Evolutionary conservation across 2,329 filamentous ascomycete species (phyloP), one percentile per base, ranked within the genome.

Genomic region (Sporothrix euskadiensis): DNA sequence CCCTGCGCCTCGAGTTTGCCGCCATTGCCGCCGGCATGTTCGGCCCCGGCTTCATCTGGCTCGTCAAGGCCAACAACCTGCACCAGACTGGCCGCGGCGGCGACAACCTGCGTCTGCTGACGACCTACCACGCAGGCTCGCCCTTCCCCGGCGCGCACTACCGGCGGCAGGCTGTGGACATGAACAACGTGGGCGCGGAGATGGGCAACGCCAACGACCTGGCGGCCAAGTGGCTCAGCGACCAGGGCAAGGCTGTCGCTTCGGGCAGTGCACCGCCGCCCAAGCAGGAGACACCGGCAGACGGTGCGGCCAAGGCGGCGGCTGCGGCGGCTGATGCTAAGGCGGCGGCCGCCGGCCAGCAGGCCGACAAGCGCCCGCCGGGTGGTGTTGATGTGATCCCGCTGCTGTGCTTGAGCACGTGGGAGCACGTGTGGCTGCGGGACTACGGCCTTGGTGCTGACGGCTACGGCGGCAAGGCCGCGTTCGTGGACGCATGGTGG

Each of bases 31-130:
- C 89, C 77, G 88, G 90, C 84, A 98, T 98, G 94, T 98, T 99
- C 84, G 96, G 95, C 72, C 94, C 95, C 0, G 96, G 96, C 76
- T 98, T 97, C 83, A 92, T 98, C 80, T 99, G 96, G 96, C 90
- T 99, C 75, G 92, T 98, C 79, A 89, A 89, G 78, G 74, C 75
- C 52, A 73, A 74, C 59, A 75, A 75, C 54, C 71, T 76, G 52
- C 66, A 75, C 49, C 66, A 74, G 72, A 54, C 74, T n/a, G 75
- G 73, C 73, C 74, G 74, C 70, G 74, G 72, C 71, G 73, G 75
- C 66, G 77, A 75, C 71, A 77, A 76, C 71, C 86, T 86, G 83
- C 89, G 90, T 79, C 88, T 99, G 79, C 87, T 99, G 74, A 88
- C 90, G 78, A 99, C 96, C 73, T 99, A 98, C 85, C 89, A 94